phyloP scores from a whole-genome alignment of 768 basidiomycete genomes.

The Termitomyces sp. region DNA sequence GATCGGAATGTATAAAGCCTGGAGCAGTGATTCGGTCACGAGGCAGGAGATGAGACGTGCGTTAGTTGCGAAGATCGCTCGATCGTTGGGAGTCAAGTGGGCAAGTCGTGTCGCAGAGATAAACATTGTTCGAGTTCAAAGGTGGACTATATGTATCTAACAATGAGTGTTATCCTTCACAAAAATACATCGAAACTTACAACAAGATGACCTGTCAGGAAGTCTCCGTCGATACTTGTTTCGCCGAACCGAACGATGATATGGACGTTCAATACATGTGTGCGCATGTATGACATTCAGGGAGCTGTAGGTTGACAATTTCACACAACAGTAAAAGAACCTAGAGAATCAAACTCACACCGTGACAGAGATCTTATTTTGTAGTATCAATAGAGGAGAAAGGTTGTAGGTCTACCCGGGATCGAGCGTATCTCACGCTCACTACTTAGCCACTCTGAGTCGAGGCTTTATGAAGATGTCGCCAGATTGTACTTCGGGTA shows the following conservation, averaged over 20 bases:
- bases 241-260: neutral
- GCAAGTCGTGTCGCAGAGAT: slow-evolving; percentile 20
- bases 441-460: neutral
- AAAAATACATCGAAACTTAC: neutral
- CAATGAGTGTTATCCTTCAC: neutral
- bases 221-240: neutral
- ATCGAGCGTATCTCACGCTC: neutral
- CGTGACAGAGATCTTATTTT: neutral
- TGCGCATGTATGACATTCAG: neutral
- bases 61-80: slow-evolving; percentile 41
- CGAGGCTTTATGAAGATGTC: neutral
- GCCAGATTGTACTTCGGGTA: neutral
- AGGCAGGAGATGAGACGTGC: slow-evolving; percentile 51
- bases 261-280: neutral
- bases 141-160: neutral
- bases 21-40: slow-evolving; percentile 49
- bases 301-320: neutral
- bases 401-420: neutral
- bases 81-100: slow-evolving; percentile 27
- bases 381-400: neutral
- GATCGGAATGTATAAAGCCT: slow-evolving; percentile 41
- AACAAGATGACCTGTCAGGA: neutral
- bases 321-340: neutral
- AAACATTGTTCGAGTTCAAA: slow-evolving; percentile 17
- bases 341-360: neutral